Base-by-base conservation (phyloP, 2,329 filamentous ascomycete genomes). In the Aureobasidium sp. region DNA sequence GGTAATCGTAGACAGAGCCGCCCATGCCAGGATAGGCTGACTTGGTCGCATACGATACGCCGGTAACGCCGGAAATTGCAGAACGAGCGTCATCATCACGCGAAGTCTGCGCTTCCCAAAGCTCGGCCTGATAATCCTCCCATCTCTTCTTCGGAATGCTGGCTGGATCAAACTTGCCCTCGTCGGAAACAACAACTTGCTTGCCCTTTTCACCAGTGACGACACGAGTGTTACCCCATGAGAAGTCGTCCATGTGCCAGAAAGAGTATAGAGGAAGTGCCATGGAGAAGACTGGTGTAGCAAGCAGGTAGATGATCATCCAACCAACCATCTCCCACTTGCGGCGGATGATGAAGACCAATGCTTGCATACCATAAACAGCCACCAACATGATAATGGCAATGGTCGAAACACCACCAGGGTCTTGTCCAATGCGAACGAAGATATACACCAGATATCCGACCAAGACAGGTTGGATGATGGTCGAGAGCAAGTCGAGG, bases 271-370 rank as follows among this genome's bases (percentile, higher is more conserved):
- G 78, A 0, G 94, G 94, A 48, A 99, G 82, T 63, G 84, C 91
- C 65, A 96, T 91, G 47, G 90, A 87, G 81, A 96, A 99, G 66
- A 99, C 84, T 0, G 93, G 93, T 64, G 96, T 89, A 60, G 94
- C 93, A 34, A 94, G 65, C 63, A 99, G 84, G 75, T 99, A 99
- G 65, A 99, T 86, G 67, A 99, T 81, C 91, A 99, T 97, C 94
- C 94, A 99, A 39, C 93, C 94, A 68, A 99, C 88, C 93, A 97
- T 97, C 74, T 99, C 93, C 94, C 94, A 99, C 79, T 97, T 97
- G 70, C 93, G 89, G 63, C 91, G 89, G 62, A 97, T 72, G 69
- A 97, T 96, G 79, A 99, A 99, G 74, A 99, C 97, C 71, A 97
- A 87, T 47, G 90, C 93, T 71, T 99, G 94, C 15, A 99, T 79